These are phyloP conservation scores for Salix exigua DNA, from an alignment of 345 rosid genomes.

Conservation along the genomic window DNA sequence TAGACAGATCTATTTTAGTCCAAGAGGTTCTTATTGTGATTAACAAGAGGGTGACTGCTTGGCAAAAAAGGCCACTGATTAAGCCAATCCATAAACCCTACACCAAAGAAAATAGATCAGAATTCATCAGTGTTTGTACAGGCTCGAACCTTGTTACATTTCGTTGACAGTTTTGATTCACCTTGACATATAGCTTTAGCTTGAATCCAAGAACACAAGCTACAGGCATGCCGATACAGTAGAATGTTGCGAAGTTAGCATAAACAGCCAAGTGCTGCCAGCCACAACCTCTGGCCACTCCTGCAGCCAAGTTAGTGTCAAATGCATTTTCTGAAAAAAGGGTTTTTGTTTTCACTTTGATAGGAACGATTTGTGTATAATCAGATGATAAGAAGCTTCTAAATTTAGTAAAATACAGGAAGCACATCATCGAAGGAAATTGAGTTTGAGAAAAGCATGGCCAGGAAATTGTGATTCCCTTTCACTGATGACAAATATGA, in stretches of 20 bases:
- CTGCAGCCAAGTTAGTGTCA: slow-evolving; percentile 28
- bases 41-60: slow-evolving; percentile 38
- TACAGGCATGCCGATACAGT: slow-evolving; percentile 47
- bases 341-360: no score
- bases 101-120: not conserved
- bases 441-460: no score
- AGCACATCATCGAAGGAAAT: no score
- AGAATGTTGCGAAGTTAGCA: slow-evolving; percentile 51
- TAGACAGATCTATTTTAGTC: slow-evolving; percentile 27
- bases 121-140: no score
- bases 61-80: slow-evolving; percentile 51
- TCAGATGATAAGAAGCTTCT: no score
- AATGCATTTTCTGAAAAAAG: not conserved
- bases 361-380: no score
- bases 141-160: no score
- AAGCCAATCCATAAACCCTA: slow-evolving; percentile 81
- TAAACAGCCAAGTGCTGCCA: slow-evolving; percentile 61
- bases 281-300: slow-evolving; percentile 74
- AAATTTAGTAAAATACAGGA: no score
- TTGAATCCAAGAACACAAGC: slow-evolving; percentile 52
- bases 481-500: no score
- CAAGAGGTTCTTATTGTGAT: slow-evolving; percentile 49
- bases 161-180: slow-evolving; percentile 3
- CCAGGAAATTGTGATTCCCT: no score
- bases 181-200: slow-evolving; percentile 48